Conservation (phyloP, 495 filamentous ascomycete species). For the Tuber calosporum region DNA sequence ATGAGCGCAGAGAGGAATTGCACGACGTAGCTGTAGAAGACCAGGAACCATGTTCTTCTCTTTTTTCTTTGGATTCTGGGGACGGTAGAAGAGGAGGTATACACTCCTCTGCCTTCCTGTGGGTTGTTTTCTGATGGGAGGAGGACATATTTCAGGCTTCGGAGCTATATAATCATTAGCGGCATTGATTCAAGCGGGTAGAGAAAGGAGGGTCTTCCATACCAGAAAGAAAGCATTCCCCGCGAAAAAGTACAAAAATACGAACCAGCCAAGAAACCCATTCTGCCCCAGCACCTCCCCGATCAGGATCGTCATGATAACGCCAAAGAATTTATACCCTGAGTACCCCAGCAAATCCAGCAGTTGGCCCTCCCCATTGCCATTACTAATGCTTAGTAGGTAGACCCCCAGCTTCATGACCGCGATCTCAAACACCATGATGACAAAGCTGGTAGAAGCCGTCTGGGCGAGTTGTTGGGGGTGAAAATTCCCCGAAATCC, state of each 20-base stretch:
- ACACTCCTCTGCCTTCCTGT: conserved; percentile 45
- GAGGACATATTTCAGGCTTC: conserved; percentile 90
- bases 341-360: conserved; percentile 91
- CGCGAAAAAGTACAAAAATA: conserved; percentile 83
- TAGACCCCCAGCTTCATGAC: conserved; percentile 88
- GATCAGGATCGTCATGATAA: conserved; percentile 74
- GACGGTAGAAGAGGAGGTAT: conserved; percentile 21
- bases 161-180: conserved; percentile 55
- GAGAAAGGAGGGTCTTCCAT: conserved; percentile 39
- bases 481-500: conserved; percentile 85
- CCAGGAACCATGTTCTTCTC: conserved; percentile 87
- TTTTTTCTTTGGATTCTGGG: conserved; percentile 65
- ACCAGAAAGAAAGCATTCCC: conserved; percentile 96
- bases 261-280: conserved; percentile 74
- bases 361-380: conserved; percentile 60
- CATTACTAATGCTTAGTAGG: conserved; percentile 82
- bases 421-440: conserved; percentile 79
- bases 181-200: neutral
- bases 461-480: conserved; percentile 86
- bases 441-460: conserved; percentile 70
- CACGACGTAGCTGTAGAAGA: conserved; percentile 87
- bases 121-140: conserved; percentile 60
- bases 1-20: conserved; percentile 96
- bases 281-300: conserved; percentile 61
- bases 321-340: conserved; percentile 97